These are phyloP conservation scores for Candida cerambycidarum DNA, from an alignment of 805 yeast species.

Conservation along the genomic window DNA sequence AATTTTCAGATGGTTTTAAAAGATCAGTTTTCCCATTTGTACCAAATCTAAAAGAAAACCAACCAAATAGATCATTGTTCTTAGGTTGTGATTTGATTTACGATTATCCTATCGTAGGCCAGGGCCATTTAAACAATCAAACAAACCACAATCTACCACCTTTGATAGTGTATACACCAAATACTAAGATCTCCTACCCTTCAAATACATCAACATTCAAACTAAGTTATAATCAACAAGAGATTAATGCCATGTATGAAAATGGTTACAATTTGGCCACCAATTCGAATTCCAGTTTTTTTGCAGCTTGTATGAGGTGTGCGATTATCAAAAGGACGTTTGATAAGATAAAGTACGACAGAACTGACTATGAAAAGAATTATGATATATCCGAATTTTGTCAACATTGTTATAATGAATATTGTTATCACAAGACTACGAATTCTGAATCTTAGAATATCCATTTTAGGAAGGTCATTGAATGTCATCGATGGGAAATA, in stretches of 20 bases:
- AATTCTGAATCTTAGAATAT: neutral
- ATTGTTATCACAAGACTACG: conserved; percentile 11
- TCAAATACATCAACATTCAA: conserved; percentile 64
- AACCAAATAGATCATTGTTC: conserved; percentile 29
- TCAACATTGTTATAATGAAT: conserved; percentile 13
- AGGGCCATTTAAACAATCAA: neutral
- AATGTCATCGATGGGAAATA: neutral
- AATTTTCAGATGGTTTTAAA: neutral
- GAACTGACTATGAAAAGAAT: neutral
- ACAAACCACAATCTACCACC: conserved; percentile 41
- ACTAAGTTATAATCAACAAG: conserved; percentile 46
- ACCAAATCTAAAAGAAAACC: conserved; percentile 2
- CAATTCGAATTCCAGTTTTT: conserved; percentile 41
- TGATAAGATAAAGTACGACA: conserved; percentile 30
- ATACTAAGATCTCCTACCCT: conserved; percentile 37
- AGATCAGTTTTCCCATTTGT: conserved; percentile 10
- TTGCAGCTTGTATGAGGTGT: conserved; percentile 55
- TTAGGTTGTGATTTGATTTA: conserved; percentile 41
- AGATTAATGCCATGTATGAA: conserved; percentile 44
- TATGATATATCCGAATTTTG: conserved; percentile 15
- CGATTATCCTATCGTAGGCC: conserved; percentile 25
- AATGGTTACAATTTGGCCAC: conserved; percentile 57
- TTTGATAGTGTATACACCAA: conserved; percentile 52
- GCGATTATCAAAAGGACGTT: conserved; percentile 52
- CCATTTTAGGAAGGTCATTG: neutral